A percentile compares a stretch with the other conserved stretches of the same genome.
Evolutionary conservation across 2,329 filamentous ascomycete species (phyloP).

Genomic region (Xylariaceae sp.): DNA sequence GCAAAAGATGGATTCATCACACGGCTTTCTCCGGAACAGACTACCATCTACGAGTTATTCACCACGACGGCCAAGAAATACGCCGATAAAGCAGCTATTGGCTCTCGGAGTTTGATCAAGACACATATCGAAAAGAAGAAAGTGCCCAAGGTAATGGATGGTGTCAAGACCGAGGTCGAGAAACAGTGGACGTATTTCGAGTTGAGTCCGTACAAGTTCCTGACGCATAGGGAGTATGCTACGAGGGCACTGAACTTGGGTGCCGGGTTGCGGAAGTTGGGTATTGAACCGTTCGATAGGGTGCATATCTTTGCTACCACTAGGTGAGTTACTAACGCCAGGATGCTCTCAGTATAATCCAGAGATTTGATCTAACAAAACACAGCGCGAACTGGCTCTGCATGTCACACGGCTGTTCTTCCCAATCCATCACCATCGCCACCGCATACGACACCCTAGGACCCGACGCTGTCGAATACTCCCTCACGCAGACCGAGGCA

Average conservation of each 20-base stretch:
- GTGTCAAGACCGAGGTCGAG: constrained; percentile 72
- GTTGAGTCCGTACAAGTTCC: constrained; percentile 70
- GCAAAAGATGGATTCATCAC: constrained; percentile 67
- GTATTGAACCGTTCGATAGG: constrained; percentile 62
- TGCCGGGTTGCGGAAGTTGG: constrained; percentile 69
- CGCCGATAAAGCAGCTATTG: constrained; percentile 62
- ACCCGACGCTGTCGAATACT: constrained; percentile 78
- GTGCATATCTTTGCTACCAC: constrained; percentile 84
- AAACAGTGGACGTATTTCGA: constrained; percentile 93
- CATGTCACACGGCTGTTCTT: constrained; percentile 70
- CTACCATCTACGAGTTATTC: constrained; percentile 77
- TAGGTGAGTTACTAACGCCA: constrained; percentile 46
- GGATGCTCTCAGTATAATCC: neutral
- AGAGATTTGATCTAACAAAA: constrained; percentile 9
- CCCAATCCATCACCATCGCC: constrained; percentile 86
- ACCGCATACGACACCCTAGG: constrained; percentile 94
- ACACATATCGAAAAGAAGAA: constrained; percentile 83
- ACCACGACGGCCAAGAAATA: constrained; percentile 62
- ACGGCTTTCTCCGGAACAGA: constrained; percentile 63
- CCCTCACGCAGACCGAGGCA: constrained; percentile 74
- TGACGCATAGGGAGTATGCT: constrained; percentile 77
- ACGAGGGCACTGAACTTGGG: constrained; percentile 65
- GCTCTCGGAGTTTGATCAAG: constrained; percentile 68
- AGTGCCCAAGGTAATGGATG: constrained; percentile 83
- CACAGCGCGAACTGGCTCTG: constrained; percentile 75